Evolutionary conservation across 2,329 filamentous ascomycete genomes (phyloP).

Genomic region (Ophiocordyceps sinensis): DNA sequence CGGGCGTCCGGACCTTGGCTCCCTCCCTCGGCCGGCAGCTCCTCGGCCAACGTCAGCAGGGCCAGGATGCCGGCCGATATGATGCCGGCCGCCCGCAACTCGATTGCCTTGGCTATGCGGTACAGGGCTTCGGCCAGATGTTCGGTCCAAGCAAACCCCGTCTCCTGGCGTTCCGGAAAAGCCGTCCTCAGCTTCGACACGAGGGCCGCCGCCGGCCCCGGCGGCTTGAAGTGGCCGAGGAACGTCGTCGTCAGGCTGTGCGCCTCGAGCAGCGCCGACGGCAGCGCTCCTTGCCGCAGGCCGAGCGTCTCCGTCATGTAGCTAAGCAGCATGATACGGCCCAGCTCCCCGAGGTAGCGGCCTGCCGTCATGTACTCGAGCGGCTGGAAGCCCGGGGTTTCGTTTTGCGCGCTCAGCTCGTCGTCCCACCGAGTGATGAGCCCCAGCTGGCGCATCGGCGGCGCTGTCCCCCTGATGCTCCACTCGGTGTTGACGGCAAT

Average conservation of each 20-base stretch:
- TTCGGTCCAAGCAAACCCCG: slow-evolving; percentile 47
- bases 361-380: slow-evolving; percentile 77
- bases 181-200: slow-evolving; percentile 32
- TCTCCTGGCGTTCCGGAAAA: slow-evolving; percentile 33
- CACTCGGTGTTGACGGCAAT: slow-evolving; percentile 75
- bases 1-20: slow-evolving; percentile 9
- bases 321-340: slow-evolving; percentile 54
- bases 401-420: slow-evolving; percentile 49
- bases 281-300: slow-evolving; percentile 31
- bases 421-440: slow-evolving; percentile 61
- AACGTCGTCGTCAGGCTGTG: slow-evolving; percentile 60
- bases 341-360: slow-evolving; percentile 63
- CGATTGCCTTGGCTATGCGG: slow-evolving; percentile 54
- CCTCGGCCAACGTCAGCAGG: slow-evolving; percentile 52
- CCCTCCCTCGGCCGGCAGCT: slow-evolving; percentile 32
- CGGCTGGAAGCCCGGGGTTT: slow-evolving; percentile 63
- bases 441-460: slow-evolving; percentile 45
- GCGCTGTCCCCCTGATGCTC: slow-evolving; percentile 64
- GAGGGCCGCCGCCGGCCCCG: slow-evolving; percentile 22
- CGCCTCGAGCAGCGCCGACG: slow-evolving; percentile 35
- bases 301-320: slow-evolving; percentile 35
- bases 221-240: slow-evolving; percentile 53
- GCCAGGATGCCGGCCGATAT: slow-evolving; percentile 60
- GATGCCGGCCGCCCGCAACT: slow-evolving; percentile 58
- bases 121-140: slow-evolving; percentile 45